A percentile compares a stretch with the other conserved stretches of the same genome.
These are phyloP conservation scores for Zhuliangozyma parablackwelliae DNA, from an alignment of 1,139 yeast genomes.

Conservation along the genomic window DNA sequence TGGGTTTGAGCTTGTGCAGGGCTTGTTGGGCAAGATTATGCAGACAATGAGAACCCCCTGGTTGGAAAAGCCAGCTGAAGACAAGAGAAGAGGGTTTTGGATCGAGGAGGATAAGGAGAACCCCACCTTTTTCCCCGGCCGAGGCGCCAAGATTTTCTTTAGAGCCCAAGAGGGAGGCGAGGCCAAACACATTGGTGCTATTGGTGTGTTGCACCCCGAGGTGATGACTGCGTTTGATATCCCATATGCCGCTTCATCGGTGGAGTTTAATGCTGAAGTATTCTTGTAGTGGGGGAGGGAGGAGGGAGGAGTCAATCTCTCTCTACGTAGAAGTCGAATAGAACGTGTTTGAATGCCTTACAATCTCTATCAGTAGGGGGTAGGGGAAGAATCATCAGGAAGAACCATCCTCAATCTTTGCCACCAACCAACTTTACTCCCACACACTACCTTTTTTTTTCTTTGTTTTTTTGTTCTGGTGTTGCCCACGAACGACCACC, in stretches of 20 bases:
- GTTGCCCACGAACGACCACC: no score
- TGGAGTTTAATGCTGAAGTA: constrained; percentile 85
- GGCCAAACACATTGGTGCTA: constrained; percentile 63
- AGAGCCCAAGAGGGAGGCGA: constrained; percentile 58
- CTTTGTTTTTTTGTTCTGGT: no score
- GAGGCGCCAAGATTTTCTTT: constrained; percentile 86
- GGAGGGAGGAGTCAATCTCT: neutral
- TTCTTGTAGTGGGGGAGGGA: constrained; percentile 34
- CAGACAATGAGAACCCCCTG: constrained; percentile 89
- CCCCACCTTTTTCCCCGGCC: constrained; percentile 89
- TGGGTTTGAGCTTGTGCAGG: constrained; percentile 93
- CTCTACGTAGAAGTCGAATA: no score
- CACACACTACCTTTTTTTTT: no score
- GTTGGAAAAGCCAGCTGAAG: constrained; percentile 54
- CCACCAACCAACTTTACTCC: no score
- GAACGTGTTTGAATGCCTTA: no score
- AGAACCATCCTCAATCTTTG: no score
- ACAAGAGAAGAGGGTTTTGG: constrained; percentile 76
- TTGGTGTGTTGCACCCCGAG: constrained; percentile 96
- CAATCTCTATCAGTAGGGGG: no score
- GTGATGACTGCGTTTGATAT: constrained; percentile 83
- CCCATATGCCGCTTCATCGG: constrained; percentile 88
- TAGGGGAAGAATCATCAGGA: no score
- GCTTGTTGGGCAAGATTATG: constrained; percentile 91
- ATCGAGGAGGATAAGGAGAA: constrained; percentile 65